Percentiles rank a stretch among this genome's conserved stretches.
These are phyloP conservation scores for Camellia japonica DNA, from an alignment of 148 eudicot genomes.

Conservation along the genomic window DNA sequence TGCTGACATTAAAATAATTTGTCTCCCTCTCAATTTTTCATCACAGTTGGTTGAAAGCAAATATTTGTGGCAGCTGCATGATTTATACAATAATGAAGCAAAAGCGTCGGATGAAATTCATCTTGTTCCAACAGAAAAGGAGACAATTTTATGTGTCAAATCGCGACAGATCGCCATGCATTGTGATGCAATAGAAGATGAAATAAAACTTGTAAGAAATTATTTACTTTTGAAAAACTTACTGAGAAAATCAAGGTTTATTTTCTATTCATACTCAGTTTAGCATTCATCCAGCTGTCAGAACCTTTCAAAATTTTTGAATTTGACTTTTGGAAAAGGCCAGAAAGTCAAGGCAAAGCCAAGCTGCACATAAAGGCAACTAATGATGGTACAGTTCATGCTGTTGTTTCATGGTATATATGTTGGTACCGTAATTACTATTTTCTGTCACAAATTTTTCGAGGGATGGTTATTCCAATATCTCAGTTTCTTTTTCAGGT, in stretches of 20 bases:
- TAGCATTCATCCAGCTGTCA: constrained; percentile 68
- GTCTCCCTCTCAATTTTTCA: neutral
- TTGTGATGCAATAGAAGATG: constrained; percentile 66
- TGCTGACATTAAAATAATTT: neutral
- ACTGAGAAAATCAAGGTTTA: neutral
- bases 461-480: neutral
- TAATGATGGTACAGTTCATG: constrained; percentile 68
- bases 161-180: constrained; percentile 71
- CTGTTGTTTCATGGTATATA: constrained; percentile 85
- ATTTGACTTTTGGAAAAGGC: constrained; percentile 91
- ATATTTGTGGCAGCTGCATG: constrained; percentile 64
- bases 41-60: constrained; percentile 79
- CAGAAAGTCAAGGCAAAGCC: constrained; percentile 66
- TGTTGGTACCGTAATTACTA: constrained; percentile 15
- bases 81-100: constrained; percentile 55
- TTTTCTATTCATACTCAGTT: constrained; percentile 33
- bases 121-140: constrained; percentile 54
- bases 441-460: constrained; percentile 6
- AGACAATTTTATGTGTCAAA: constrained; percentile 44
- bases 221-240: constrained; percentile 4
- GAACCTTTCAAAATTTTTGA: constrained; percentile 95
- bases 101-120: constrained; percentile 56
- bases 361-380: constrained; percentile 56
- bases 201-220: constrained; percentile 61
- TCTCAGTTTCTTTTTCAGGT: constrained; percentile 49